Base-by-base conservation (phyloP, 192 early-diverging fungal genomes). In the Geosiphon pyriformis region DNA sequence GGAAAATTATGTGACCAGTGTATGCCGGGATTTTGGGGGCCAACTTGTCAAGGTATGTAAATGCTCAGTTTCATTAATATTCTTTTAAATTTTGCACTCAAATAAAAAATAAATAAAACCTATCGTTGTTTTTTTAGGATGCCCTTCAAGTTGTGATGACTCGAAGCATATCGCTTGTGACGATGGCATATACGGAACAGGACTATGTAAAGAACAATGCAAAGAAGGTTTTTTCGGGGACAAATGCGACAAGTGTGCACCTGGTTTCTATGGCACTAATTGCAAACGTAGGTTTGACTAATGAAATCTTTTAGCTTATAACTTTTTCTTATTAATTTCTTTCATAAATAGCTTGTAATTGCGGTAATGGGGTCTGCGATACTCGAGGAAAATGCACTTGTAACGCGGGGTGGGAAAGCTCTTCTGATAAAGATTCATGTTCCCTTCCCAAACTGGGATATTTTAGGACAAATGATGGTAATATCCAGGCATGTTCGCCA, bases 141-240 rank as follows among this genome's bases (percentile, higher is more conserved):
- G 58, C 20, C 30, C 32, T 22, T 22, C 33, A n/a, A 23, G 33
- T 29, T 64, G 61, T 26, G 10, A 33, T 7, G 4, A 35, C 22
- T 1, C 27, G 12, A 33, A 18, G 27, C 17, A 67, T 53, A 4
- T 50, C n/a, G 26, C 25, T 32, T 67, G 65, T 67, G 23, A 54
- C 31, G 65, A 67, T 57, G 37, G 53, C 4, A 27, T 67, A 22
- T 12, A 6, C 12, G 65, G 65, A 31, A 47, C 54, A 12, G 65
- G 65, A 0, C n/a, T 27, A 56, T 67, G 65, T 29, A 67, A 56
- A 42, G 37, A 42, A 10, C 37, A 42, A 25, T 67, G 65, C 30
- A 26, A n/a, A n/a, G 10, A 1, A 23, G 54, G 54, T 35, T 57
- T 57, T 47, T 23, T 6, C 7, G 65, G 65, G 27, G 35, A n/a